A percentile compares a stretch with the other conserved stretches of the same genome.
phyloP scores from a whole-genome alignment of 306 rosid species.

The Notholithocarpus densiflorus region DNA sequence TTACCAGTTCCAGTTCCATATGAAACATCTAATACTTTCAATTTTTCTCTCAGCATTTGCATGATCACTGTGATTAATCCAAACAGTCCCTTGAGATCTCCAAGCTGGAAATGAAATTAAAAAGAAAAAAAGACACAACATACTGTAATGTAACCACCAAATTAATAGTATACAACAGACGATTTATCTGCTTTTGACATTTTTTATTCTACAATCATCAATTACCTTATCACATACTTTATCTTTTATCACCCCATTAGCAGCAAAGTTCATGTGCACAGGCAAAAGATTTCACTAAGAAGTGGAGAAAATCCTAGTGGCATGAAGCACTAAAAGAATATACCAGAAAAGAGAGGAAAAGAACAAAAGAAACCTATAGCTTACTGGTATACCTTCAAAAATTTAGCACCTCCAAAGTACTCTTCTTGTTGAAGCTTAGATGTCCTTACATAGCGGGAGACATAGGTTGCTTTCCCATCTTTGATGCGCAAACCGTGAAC shows the following conservation, averaged over 20 bases:
- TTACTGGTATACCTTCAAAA: constrained; percentile 59
- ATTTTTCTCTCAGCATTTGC: constrained; percentile 74
- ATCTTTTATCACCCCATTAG: neutral
- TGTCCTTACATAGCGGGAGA: constrained; percentile 79
- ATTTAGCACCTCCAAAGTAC: constrained; percentile 73
- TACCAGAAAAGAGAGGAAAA: neutral
- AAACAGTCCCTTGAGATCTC: constrained; percentile 83
- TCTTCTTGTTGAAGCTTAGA: constrained; percentile 93
- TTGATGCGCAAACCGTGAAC: constrained; percentile 93
- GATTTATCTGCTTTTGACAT: neutral
- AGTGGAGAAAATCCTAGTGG: neutral
- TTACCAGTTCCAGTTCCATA: constrained; percentile 77
- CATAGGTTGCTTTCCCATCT: constrained; percentile 89
- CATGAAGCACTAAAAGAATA: neutral
- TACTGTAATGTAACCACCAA: constrained; percentile 14
- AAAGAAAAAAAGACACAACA: neutral
- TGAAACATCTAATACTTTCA: constrained; percentile 76
- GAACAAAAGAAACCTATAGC: neutral
- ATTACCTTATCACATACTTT: neutral
- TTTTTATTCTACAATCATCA: neutral
- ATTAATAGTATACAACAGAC: constrained; percentile 11
- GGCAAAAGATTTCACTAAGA: neutral
- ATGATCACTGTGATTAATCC: constrained; percentile 76
- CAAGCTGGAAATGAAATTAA: constrained; percentile 52
- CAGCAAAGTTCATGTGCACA: neutral